phyloP scores from a whole-genome alignment of 2,329 filamentous ascomycete species.

The Hymenoscyphus scutula region DNA sequence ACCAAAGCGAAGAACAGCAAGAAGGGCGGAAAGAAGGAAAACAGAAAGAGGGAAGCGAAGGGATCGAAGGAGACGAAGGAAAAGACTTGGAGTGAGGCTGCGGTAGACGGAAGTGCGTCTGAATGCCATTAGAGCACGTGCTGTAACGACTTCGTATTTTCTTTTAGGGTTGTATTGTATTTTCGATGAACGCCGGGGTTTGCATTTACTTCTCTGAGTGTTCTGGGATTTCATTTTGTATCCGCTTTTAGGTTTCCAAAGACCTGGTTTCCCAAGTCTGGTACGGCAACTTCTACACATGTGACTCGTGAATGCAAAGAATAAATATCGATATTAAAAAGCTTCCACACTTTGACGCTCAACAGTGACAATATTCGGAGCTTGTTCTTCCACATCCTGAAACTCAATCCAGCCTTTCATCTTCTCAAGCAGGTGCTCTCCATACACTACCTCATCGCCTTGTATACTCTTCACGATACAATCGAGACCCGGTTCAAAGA shows the following conservation, averaged over 20 bases:
- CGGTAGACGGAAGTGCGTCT: not conserved
- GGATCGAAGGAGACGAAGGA: not conserved
- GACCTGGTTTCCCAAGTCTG: no score
- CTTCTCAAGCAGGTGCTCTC: conserved; percentile 43
- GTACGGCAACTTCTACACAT: no score
- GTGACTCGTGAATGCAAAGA: no score
- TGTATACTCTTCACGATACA: conserved; percentile 41
- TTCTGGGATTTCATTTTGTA: not conserved
- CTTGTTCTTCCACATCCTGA: conserved; percentile 34
- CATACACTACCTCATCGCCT: conserved; percentile 38
- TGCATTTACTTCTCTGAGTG: not conserved
- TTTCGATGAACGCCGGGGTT: not conserved
- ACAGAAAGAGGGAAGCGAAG: not conserved
- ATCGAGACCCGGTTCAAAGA: conserved; percentile 45
- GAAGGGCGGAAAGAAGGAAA: not conserved
- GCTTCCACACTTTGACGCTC: conserved; percentile 4
- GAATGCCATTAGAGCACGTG: not conserved
- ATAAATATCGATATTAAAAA: not conserved
- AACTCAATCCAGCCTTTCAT: conserved; percentile 46
- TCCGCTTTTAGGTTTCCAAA: no score
- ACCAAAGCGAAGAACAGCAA: not conserved
- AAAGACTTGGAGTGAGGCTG: not conserved
- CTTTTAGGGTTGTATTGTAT: not conserved
- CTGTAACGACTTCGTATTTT: not conserved
- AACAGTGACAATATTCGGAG: not conserved